Conservation (phyloP, 2,329 filamentous ascomycete genomes). For the Colletotrichum melonis region DNA sequence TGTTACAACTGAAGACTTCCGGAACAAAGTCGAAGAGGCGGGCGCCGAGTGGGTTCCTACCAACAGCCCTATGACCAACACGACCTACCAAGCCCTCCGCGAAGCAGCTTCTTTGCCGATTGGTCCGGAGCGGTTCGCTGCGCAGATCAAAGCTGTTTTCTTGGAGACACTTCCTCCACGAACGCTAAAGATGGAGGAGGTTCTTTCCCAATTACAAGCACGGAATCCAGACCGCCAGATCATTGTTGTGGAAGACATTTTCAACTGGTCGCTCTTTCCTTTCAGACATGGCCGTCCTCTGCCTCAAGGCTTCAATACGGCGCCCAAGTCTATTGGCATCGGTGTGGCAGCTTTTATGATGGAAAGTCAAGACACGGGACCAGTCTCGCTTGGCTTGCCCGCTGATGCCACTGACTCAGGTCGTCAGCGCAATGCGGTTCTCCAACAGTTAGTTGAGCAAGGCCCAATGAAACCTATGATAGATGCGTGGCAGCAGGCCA, state of each 20-base stretch:
- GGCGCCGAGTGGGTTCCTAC: conserved; percentile 47
- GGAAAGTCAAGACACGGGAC: conserved; percentile 45
- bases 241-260: conserved; percentile 46
- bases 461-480: conserved; percentile 30
- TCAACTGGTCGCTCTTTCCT: conserved; percentile 45
- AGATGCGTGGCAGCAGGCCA: conserved; percentile 16
- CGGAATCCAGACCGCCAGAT: conserved; percentile 44
- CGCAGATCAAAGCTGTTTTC: conserved; percentile 32
- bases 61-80: conserved; percentile 7
- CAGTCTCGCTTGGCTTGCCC: conserved; percentile 44
- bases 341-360: conserved; percentile 44
- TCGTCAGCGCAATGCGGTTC: conserved; percentile 40
- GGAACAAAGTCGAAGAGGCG: conserved; percentile 43
- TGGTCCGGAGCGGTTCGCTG: conserved; percentile 22
- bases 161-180: conserved; percentile 12
- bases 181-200: neutral
- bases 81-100: neutral
- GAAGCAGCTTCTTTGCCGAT: conserved; percentile 22
- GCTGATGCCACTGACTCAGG: conserved; percentile 44
- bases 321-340: conserved; percentile 45
- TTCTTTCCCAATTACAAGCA: conserved; percentile 39
- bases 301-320: conserved; percentile 41
- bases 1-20: conserved; percentile 44
- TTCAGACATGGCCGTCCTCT: conserved; percentile 40
- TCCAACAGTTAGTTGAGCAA: conserved; percentile 31